Evolutionary conservation across 352 stramenopile genomes (phyloP), one percentile per base, ranked within the genome.

Genomic region (Globisporangium heterothallicum): DNA sequence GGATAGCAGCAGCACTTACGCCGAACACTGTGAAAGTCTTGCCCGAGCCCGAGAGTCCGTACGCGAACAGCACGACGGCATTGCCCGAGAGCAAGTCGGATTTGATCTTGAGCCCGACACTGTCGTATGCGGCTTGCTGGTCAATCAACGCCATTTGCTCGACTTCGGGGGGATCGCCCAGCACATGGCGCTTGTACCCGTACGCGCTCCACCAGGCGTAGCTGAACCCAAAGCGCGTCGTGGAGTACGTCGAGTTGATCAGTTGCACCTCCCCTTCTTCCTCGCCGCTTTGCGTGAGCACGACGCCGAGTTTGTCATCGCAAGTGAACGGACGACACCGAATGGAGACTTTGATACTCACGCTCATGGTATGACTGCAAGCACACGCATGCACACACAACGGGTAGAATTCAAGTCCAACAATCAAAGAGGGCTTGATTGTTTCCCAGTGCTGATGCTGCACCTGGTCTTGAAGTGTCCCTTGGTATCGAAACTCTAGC

Each of bases 1-100:
- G n/a, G 9, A 40, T 32, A 22, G 47, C 14, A 16, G 7, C 47
- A 21, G 18, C 3, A 45, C 67, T 26, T 53, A 84, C 75, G 5
- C 86, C 88, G 75, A 97, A 97, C 26, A 97, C 88, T 1, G 90
- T 97, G 59, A 96, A 97, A 0, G 91, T 97, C 58, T 97, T 97
- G 38, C 91, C 91, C 3, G 84, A 96, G 6, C 91, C 91, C 25
- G 78, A 94, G 36, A 97, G 69, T 21, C 91, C 91, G 66, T 97
- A 97, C 22, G 91, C 91, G 57, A 97, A 97, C 21, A 97, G 66
- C 49, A 97, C 91, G 44, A 97, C 88, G n/a, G 88, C 83, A 51
- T 97, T 97, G 14, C 88, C 90, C 18, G 72, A 68, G 48, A 96
- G 70, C 30, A 98, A 63, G 54, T 98, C 90, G 18, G 70, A 56